Conservation (phyloP, 2,329 filamentous ascomycete genomes). For the Talaromyces sp. region DNA sequence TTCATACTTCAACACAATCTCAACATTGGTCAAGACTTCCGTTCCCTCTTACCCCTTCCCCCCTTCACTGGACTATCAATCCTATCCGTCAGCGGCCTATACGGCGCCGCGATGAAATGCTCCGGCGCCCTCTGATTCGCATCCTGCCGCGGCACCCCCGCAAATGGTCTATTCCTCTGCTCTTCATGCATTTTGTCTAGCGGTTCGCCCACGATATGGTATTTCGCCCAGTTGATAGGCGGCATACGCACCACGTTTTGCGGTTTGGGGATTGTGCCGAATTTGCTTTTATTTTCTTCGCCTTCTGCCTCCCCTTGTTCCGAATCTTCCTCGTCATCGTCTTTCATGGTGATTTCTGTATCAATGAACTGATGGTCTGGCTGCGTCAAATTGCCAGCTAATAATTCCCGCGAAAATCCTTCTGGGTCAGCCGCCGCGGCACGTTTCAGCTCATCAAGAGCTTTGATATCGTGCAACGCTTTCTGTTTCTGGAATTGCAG, state of each 20-base stretch:
- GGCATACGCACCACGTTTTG: slow-evolving; percentile 84
- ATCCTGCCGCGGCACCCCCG: slow-evolving; percentile 40
- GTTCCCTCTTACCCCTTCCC: slow-evolving; percentile 32
- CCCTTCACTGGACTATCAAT: slow-evolving; percentile 37
- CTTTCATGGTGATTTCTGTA: slow-evolving; percentile 28
- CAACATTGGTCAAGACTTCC: slow-evolving; percentile 26
- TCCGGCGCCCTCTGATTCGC: slow-evolving; percentile 42
- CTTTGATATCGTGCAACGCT: slow-evolving; percentile 70
- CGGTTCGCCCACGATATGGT: slow-evolving; percentile 80
- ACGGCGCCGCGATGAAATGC: slow-evolving; percentile 56
- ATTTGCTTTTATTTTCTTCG: slow-evolving; percentile 32
- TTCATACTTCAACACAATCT: no score
- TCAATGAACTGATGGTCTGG: slow-evolving; percentile 33
- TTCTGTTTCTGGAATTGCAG: slow-evolving; percentile 81
- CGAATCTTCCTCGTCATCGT: slow-evolving; percentile 25
- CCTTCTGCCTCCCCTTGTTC: background rate
- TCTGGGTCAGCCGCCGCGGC: slow-evolving; percentile 68
- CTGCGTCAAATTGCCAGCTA: slow-evolving; percentile 57
- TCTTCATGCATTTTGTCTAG: slow-evolving; percentile 82
- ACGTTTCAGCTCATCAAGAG: slow-evolving; percentile 66
- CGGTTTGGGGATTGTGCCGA: slow-evolving; percentile 67
- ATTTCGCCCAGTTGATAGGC: slow-evolving; percentile 91
- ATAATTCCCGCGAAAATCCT: slow-evolving; percentile 67
- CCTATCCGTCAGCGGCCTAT: slow-evolving; percentile 57
- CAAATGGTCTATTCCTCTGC: slow-evolving; percentile 62